These are phyloP conservation scores for Ganoderma lingzhi DNA, from an alignment of 1,284 basidiomycete species.

Conservation along the genomic window DNA sequence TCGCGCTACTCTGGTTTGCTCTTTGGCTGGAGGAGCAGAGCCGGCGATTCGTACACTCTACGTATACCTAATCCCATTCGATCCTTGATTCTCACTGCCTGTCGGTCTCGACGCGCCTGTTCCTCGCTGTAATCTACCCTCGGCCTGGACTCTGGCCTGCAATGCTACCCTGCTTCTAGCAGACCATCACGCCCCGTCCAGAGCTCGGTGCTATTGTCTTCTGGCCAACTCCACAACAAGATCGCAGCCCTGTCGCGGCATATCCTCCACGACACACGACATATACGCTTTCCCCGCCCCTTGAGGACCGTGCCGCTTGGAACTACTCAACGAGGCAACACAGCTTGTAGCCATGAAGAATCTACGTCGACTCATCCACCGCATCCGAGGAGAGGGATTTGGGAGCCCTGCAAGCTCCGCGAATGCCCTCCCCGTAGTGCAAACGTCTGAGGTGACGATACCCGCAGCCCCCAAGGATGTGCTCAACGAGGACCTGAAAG, in stretches of 20 bases:
- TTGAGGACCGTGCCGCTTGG: background rate
- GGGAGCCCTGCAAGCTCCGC: background rate
- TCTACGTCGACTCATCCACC: constrained; percentile 12
- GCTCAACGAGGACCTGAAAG: constrained; percentile 19
- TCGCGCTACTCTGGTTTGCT: constrained; percentile 41
- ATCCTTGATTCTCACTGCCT: background rate
- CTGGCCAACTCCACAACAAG: background rate
- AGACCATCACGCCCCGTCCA: background rate
- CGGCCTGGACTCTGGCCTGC: background rate
- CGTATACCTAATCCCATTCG: background rate
- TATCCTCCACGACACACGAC: background rate
- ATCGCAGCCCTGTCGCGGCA: background rate
- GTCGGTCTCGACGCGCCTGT: background rate
- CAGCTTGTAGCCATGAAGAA: constrained; percentile 5
- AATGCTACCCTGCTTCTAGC: background rate
- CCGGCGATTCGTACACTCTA: constrained; percentile 53
- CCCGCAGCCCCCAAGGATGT: constrained; percentile 6
- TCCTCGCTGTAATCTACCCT: constrained; percentile 2
- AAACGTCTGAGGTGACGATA: constrained; percentile 16
- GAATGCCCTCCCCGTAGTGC: constrained; percentile 7
- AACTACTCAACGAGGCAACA: background rate
- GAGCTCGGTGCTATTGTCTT: background rate
- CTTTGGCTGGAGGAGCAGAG: constrained; percentile 46
- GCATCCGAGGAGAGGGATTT: constrained; percentile 5
- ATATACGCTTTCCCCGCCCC: background rate